Evolutionary conservation across 306 rosid species (phyloP).

Genomic region (Medicago arabica): DNA sequence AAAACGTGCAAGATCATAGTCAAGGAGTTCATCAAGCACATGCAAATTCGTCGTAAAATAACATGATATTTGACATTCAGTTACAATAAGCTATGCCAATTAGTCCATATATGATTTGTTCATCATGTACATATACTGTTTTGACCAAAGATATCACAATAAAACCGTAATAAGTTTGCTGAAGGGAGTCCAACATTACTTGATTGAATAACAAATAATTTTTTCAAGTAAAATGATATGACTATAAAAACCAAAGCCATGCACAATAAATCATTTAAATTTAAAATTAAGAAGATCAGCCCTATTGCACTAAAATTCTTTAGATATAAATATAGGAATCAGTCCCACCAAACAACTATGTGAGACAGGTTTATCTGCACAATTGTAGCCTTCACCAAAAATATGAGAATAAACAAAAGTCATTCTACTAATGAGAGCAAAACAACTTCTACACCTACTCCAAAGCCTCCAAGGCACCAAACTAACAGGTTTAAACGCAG

Average conservation of each 20-base stretch:
- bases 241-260: background rate
- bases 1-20: conserved; percentile 12
- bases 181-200: conserved; percentile 12
- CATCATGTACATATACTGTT: background rate
- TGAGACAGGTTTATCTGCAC: background rate
- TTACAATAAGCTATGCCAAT: conserved; percentile 16
- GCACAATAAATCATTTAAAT: background rate
- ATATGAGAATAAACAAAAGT: no score
- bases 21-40: conserved; percentile 10
- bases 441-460: no score
- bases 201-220: no score
- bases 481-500: background rate
- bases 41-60: conserved; percentile 24
- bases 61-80: conserved; percentile 9
- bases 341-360: background rate
- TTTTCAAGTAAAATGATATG: no score
- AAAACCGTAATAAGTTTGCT: conserved; percentile 4
- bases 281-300: background rate
- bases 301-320: background rate
- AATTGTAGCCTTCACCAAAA: no score
- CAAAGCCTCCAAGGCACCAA: background rate
- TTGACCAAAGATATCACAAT: background rate
- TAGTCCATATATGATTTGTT: conserved; percentile 2
- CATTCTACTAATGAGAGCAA: no score
- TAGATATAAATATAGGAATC: background rate